These are phyloP conservation scores for Leptographium wingfieldii DNA, from an alignment of 2,329 filamentous ascomycete species.

Conservation along the genomic window DNA sequence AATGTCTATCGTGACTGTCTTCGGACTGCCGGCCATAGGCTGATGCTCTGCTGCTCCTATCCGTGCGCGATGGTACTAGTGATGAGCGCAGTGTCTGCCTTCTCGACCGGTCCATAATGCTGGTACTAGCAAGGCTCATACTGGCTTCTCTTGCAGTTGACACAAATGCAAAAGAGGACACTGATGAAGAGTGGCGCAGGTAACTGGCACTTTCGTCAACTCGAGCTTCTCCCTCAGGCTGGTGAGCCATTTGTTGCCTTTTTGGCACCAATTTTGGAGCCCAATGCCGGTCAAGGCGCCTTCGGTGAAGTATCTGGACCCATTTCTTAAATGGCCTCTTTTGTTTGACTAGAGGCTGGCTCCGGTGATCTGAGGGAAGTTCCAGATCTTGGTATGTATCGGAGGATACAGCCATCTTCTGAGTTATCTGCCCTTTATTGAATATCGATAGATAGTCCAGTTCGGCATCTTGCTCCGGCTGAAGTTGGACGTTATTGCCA, in stretches of 20 bases:
- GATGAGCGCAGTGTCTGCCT: conserved; percentile 40
- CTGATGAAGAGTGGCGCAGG: conserved; percentile 51
- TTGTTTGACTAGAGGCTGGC: conserved; percentile 1
- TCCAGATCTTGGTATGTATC: background rate
- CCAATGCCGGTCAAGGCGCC: conserved; percentile 31
- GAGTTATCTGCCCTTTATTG: background rate
- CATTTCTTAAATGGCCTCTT: conserved; percentile 53
- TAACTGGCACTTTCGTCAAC: conserved; percentile 9
- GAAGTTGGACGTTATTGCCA: too few species aligned
- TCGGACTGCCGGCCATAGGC: conserved; percentile 50
- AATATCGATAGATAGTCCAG: background rate
- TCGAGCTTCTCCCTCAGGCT: background rate
- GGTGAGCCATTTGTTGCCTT: background rate
- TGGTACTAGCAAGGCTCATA: conserved; percentile 62
- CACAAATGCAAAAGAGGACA: conserved; percentile 67
- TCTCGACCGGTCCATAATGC: conserved; percentile 50
- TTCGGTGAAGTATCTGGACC: conserved; percentile 56
- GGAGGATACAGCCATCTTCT: background rate
- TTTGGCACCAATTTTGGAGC: background rate
- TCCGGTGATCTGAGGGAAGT: too few species aligned
- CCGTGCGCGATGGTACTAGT: conserved; percentile 42
- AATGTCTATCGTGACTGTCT: conserved; percentile 46
- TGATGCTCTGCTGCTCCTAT: conserved; percentile 50
- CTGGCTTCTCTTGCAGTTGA: conserved; percentile 72
- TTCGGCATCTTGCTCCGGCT: background rate